A percentile compares a stretch with the other conserved stretches of the same genome.
These are phyloP conservation scores for Ramalina intermedia DNA, from an alignment of 495 filamentous ascomycete species.

Conservation along the genomic window DNA sequence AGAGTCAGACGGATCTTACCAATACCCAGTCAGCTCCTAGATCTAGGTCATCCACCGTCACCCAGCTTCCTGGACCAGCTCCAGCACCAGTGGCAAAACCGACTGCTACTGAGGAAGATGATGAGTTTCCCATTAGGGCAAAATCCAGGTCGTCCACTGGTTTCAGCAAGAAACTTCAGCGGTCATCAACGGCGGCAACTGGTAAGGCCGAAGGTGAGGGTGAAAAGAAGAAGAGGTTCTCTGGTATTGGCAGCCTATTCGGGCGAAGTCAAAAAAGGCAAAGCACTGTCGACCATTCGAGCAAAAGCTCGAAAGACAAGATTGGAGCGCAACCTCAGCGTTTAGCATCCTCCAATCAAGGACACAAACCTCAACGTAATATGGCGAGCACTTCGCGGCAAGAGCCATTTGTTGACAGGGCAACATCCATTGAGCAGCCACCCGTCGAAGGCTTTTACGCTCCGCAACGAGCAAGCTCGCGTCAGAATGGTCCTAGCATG, in stretches of 20 bases:
- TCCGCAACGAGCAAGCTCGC: conserved; percentile 6
- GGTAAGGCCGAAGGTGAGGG: conserved; percentile 10
- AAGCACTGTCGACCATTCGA: neutral
- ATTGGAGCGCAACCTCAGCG: neutral
- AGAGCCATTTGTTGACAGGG: neutral
- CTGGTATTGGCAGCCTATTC: conserved; percentile 23
- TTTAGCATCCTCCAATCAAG: conserved; percentile 1
- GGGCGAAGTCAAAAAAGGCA: conserved; percentile 12
- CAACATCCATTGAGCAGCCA: conserved; percentile 5
- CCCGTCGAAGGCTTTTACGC: conserved; percentile 22
- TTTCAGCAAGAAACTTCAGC: conserved; percentile 13
- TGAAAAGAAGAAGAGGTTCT: conserved; percentile 35
- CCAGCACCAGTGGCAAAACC: neutral
- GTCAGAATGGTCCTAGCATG: neutral
- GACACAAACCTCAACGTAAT: neutral
- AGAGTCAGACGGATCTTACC: neutral
- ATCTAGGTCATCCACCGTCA: neutral
- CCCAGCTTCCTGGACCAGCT: neutral
- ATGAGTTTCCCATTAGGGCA: conserved; percentile 18
- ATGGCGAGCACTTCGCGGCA: neutral
- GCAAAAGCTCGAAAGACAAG: neutral
- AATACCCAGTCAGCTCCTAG: neutral
- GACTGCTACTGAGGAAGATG: conserved; percentile 13
- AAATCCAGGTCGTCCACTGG: neutral
- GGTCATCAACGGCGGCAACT: conserved; percentile 16